Percentiles rank a stretch among this genome's conserved stretches.
Conservation (phyloP, 1,284 basidiomycete species). For the Pyrrhoderma lamaoense region DNA sequence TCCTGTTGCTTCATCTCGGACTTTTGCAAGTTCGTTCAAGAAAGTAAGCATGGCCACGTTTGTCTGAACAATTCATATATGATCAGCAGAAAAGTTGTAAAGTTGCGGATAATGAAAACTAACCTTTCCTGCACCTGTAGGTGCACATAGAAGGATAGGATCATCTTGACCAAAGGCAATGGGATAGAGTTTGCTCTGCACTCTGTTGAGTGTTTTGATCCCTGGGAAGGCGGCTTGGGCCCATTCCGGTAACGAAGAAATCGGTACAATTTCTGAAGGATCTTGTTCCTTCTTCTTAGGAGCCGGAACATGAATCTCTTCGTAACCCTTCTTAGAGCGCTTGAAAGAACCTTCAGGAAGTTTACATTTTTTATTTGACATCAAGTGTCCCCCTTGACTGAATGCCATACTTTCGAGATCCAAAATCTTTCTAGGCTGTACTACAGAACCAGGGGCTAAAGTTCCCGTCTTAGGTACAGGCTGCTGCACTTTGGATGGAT, state of each 20-base stretch:
- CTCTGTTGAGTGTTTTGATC: constrained; percentile 78
- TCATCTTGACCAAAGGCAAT: constrained; percentile 93
- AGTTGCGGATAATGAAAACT: constrained; percentile 20
- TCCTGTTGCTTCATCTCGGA: constrained; percentile 78
- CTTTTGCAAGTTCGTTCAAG: constrained; percentile 81
- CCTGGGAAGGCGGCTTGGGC: constrained; percentile 78
- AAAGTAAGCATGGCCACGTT: constrained; percentile 97
- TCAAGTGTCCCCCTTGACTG: constrained; percentile 91
- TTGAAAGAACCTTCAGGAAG: constrained; percentile 98
- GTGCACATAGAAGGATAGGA: constrained; percentile 93
- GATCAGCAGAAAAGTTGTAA: constrained; percentile 17
- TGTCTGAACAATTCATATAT: constrained; percentile 51
- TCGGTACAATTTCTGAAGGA: constrained; percentile 69
- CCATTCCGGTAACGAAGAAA: constrained; percentile 80
- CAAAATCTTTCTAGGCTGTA: constrained; percentile 80
- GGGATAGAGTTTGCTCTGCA: constrained; percentile 93
- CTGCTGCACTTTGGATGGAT: constrained; percentile 35
- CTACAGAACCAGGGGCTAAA: constrained; percentile 80
- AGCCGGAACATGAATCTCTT: constrained; percentile 96
- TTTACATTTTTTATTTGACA: constrained; percentile 98
- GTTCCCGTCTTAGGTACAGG: constrained; percentile 81
- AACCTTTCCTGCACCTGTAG: constrained; percentile 98
- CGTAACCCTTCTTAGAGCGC: constrained; percentile 92
- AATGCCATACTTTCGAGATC: constrained; percentile 96
- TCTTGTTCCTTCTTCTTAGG: constrained; percentile 73